phyloP scores from a whole-genome alignment of 1,284 basidiomycete species.

The Boletus holoroseus region DNA sequence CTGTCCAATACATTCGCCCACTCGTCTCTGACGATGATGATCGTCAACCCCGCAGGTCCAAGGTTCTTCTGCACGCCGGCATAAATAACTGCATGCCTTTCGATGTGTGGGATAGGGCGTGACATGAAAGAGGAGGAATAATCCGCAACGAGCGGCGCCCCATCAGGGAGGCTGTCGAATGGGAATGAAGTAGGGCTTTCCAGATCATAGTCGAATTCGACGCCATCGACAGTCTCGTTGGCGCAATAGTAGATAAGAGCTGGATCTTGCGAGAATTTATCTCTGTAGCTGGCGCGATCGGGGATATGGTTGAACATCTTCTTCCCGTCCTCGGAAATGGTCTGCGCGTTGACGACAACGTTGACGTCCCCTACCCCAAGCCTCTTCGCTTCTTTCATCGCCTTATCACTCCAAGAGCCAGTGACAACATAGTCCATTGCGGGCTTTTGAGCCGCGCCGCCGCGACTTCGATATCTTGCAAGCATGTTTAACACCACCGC shows the following conservation, averaged over 20 bases:
- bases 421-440: slow-evolving; percentile 85
- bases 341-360: slow-evolving; percentile 64
- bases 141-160: slow-evolving; percentile 83
- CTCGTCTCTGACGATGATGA: slow-evolving; percentile 90
- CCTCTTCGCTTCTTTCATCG: slow-evolving; percentile 73
- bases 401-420: slow-evolving; percentile 88
- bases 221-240: slow-evolving; percentile 98
- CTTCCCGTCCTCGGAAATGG: slow-evolving; percentile 52
- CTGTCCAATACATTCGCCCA: slow-evolving; percentile 66
- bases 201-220: slow-evolving; percentile 73
- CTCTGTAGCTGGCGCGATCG: slow-evolving; percentile 63
- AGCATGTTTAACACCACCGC: slow-evolving; percentile 86
- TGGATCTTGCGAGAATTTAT: slow-evolving; percentile 73
- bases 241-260: slow-evolving; percentile 98
- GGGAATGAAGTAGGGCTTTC: slow-evolving; percentile 71
- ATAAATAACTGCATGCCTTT: slow-evolving; percentile 89
- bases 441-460: slow-evolving; percentile 55
- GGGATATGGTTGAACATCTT: slow-evolving; percentile 82
- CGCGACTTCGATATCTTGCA: slow-evolving; percentile 66
- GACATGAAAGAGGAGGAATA: slow-evolving; percentile 98
- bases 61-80: slow-evolving; percentile 99
- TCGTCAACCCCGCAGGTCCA: slow-evolving; percentile 89
- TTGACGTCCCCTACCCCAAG: slow-evolving; percentile 56
- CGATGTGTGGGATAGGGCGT: slow-evolving; percentile 83
- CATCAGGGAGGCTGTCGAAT: slow-evolving; percentile 66